phyloP scores from a whole-genome alignment of 1,284 basidiomycete species.

The Bjerkandera adusta region DNA sequence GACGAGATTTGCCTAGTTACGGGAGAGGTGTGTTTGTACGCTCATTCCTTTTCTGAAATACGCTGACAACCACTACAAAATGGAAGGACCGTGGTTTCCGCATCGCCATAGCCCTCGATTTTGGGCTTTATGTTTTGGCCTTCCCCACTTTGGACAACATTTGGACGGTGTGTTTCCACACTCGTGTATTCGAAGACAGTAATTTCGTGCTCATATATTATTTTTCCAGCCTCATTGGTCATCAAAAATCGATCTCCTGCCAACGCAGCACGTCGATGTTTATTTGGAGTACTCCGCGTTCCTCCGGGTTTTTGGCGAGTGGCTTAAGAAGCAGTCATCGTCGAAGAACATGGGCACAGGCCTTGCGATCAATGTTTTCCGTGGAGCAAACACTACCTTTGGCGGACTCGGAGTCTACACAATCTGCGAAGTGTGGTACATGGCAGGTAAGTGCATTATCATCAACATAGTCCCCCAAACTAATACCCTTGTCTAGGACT shows the following conservation, averaged over 20 bases:
- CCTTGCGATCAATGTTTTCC: neutral
- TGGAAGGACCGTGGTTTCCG: neutral
- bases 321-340: no score
- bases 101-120: neutral
- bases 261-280: neutral
- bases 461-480: neutral
- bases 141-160: neutral
- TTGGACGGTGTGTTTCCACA: neutral
- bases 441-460: neutral
- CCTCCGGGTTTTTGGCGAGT: neutral
- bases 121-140: neutral
- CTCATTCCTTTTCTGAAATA: neutral
- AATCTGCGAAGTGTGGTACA: neutral
- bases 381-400: neutral
- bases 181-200: neutral
- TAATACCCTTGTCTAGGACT: neutral
- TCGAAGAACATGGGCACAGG: neutral
- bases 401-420: neutral
- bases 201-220: no score
- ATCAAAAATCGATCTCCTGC: neutral
- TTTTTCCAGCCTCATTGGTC: neutral
- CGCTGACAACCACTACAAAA: no score
- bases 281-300: neutral
- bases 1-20: no score
- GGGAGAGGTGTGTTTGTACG: no score